Conservation (phyloP, 1,284 basidiomycete genomes). For the Austroboletus niveus region DNA sequence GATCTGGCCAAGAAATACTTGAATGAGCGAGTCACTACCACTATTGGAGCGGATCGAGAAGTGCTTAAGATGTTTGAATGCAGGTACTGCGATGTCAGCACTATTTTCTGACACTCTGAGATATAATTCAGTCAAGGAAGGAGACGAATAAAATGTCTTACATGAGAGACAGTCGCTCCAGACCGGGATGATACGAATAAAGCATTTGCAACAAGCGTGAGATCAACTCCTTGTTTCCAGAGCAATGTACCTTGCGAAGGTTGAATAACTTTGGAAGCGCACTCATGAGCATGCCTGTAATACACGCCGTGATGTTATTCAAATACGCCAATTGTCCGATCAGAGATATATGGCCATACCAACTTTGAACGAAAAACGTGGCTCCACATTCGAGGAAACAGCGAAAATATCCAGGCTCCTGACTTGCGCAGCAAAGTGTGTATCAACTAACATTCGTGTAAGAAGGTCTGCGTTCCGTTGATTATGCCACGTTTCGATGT, state of each 20-base stretch:
- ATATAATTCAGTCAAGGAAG: not conserved
- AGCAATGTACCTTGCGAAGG: conserved; percentile 42
- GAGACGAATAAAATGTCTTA: conserved; percentile 24
- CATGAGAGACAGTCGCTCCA: conserved; percentile 57
- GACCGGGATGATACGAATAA: conserved; percentile 47
- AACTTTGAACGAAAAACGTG: conserved; percentile 60
- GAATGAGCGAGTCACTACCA: conserved; percentile 35
- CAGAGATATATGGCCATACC: conserved; percentile 36
- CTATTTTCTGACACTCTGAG: conserved; percentile 41
- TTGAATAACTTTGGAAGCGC: conserved; percentile 60
- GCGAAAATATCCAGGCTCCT: conserved; percentile 59
- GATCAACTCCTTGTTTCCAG: conserved; percentile 55
- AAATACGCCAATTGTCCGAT: not conserved
- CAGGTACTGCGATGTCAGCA: conserved; percentile 43
- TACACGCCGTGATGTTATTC: not conserved
- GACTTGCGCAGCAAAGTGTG: conserved; percentile 56
- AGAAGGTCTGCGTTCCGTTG: conserved; percentile 69
- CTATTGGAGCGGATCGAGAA: conserved; percentile 47
- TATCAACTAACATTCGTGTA: conserved; percentile 60
- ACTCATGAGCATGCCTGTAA: conserved; percentile 64
- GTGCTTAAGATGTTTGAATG: conserved; percentile 58
- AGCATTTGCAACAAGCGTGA: conserved; percentile 50
- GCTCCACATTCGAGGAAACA: conserved; percentile 41
- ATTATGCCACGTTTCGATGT: conserved; percentile 48
- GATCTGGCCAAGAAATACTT: conserved; percentile 52